phyloP scores from a whole-genome alignment of 1,139 yeast species.

The Protomyces macrosporus region DNA sequence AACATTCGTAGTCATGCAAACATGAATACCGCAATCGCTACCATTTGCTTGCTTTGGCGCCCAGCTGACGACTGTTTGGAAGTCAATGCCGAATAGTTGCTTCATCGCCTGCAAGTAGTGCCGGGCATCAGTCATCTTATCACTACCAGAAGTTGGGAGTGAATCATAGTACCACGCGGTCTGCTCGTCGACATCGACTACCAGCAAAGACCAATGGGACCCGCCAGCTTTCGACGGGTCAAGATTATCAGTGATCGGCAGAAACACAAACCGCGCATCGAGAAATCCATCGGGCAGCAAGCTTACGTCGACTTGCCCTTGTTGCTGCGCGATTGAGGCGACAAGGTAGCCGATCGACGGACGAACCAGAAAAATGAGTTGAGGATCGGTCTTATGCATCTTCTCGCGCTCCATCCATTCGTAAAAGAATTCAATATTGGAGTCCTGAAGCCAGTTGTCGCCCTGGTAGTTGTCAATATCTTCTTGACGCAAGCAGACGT shows the following conservation, averaged over 20 bases:
- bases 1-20: slow-evolving; percentile 46
- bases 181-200: slow-evolving; percentile 42
- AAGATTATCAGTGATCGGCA: slow-evolving; percentile 52
- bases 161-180: slow-evolving; percentile 48
- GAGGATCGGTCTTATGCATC: slow-evolving; percentile 4
- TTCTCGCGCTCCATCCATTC: slow-evolving; percentile 27
- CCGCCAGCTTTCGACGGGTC: slow-evolving; percentile 51
- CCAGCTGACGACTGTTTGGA: slow-evolving; percentile 37
- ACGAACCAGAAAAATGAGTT: slow-evolving; percentile 38
- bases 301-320: slow-evolving; percentile 37
- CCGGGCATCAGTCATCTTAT: slow-evolving; percentile 35
- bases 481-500: slow-evolving; percentile 45
- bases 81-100: slow-evolving; percentile 25
- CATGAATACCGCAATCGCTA: slow-evolving; percentile 71
- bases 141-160: slow-evolving; percentile 41
- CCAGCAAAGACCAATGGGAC: slow-evolving; percentile 53
- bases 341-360: slow-evolving; percentile 43
- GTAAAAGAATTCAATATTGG: slow-evolving; percentile 33
- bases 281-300: slow-evolving; percentile 45
- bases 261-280: slow-evolving; percentile 44
- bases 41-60: slow-evolving; percentile 75
- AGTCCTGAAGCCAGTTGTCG: slow-evolving; percentile 50
- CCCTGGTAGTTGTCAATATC: slow-evolving; percentile 45
- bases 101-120: slow-evolving; percentile 14
- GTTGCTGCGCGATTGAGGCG: slow-evolving; percentile 26